Percentiles rank a stretch among this genome's conserved stretches.
Evolutionary conservation across 179 eudicot genomes (phyloP).

Genomic region (Pouteria campechiana): DNA sequence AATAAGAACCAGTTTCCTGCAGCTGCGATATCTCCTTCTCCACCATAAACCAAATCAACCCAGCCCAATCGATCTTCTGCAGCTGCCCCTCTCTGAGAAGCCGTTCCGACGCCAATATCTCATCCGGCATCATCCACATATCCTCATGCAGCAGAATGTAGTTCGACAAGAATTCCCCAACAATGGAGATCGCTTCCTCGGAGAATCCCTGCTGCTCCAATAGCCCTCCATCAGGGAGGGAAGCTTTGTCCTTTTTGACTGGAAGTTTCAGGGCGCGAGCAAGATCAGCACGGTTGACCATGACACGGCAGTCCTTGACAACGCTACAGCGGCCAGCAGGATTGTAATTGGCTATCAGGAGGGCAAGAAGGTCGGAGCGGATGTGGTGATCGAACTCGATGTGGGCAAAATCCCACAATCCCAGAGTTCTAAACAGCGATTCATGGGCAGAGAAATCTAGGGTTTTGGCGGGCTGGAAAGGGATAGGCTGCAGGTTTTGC

Average conservation of each 20-base stretch:
- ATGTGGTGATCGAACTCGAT: constrained; percentile 39
- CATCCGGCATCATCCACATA: constrained; percentile 49
- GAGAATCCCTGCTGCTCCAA: constrained; percentile 24
- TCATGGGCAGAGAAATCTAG: constrained; percentile 40
- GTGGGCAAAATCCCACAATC: constrained; percentile 74
- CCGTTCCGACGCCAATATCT: constrained; percentile 42
- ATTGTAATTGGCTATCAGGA: constrained; percentile 40
- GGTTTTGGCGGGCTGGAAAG: constrained; percentile 40
- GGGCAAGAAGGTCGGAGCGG: constrained; percentile 42
- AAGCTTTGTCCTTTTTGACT: constrained; percentile 26
- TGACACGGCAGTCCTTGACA: constrained; percentile 30
- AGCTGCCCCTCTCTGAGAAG: constrained; percentile 55
- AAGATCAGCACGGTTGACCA: constrained; percentile 44
- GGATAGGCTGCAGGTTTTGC: constrained; percentile 36
- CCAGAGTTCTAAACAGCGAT: constrained; percentile 35
- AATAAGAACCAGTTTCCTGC: constrained; percentile 37
- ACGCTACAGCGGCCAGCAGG: constrained; percentile 15
- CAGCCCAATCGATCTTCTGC: constrained; percentile 78
- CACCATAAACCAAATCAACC: constrained; percentile 79
- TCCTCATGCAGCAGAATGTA: constrained; percentile 82
- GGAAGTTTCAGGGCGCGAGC: constrained; percentile 59
- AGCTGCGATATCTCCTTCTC: constrained; percentile 73
- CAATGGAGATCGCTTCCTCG: constrained; percentile 33
- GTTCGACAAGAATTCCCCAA: constrained; percentile 57
- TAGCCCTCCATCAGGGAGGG: constrained; percentile 1